phyloP scores from a whole-genome alignment of 257 asterid genomes.

The Vinca minor region DNA sequence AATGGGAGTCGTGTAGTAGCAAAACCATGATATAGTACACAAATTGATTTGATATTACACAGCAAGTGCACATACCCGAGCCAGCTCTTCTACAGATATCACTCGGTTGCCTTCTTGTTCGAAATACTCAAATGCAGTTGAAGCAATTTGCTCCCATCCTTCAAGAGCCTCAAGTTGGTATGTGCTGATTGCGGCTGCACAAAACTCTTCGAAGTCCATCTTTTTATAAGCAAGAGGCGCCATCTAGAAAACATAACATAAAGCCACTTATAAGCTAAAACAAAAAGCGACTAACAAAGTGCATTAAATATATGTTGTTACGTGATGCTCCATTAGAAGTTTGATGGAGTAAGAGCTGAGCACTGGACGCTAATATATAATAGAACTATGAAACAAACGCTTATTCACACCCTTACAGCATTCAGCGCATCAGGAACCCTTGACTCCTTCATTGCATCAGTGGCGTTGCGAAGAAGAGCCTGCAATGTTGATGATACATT shows the following conservation, averaged over 20 bases:
- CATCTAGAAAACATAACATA: slow-evolving; percentile 39
- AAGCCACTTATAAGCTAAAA: not conserved
- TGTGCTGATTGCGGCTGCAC: slow-evolving; percentile 84
- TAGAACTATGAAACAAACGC: not conserved
- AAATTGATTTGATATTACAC: not conserved
- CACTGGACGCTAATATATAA: not conserved
- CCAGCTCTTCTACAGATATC: slow-evolving; percentile 72
- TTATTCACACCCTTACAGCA: slow-evolving; percentile 40
- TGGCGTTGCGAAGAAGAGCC: slow-evolving; percentile 73
- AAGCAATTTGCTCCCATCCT: slow-evolving; percentile 73
- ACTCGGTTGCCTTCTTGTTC: slow-evolving; percentile 78
- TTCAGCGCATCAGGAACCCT: slow-evolving; percentile 76
- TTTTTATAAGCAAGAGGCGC: slow-evolving; percentile 57
- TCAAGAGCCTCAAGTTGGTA: slow-evolving; percentile 83
- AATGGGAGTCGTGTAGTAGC: too few species aligned
- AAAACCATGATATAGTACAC: too few species aligned
- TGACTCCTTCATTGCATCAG: slow-evolving; percentile 88
- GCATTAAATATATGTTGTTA: too few species aligned
- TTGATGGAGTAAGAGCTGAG: too few species aligned
- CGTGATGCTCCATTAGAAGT: too few species aligned
- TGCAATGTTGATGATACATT: slow-evolving; percentile 21
- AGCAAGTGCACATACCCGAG: slow-evolving; percentile 44
- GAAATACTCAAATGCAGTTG: slow-evolving; percentile 58
- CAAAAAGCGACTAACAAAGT: not conserved
- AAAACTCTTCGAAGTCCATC: slow-evolving; percentile 80